Evolutionary conservation across 441 rosid genomes (phyloP).

Genomic region (Hura crepitans): DNA sequence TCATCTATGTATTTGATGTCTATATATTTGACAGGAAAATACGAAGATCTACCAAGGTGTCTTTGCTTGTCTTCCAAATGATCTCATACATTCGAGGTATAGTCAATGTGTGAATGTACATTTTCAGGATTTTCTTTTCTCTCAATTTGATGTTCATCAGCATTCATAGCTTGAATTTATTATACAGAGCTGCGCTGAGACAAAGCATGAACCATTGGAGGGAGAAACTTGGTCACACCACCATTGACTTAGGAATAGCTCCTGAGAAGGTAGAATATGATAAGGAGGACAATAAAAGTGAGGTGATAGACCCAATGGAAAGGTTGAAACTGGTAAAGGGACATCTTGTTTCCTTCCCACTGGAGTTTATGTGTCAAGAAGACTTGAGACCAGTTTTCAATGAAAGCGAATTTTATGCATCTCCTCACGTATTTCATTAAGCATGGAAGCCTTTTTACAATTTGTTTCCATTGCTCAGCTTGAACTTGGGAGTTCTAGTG

Average conservation of each 20-base stretch:
- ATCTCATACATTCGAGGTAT: conserved; percentile 79
- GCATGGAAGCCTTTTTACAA: conserved; percentile 10
- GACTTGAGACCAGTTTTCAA: conserved; percentile 91
- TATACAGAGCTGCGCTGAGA: conserved; percentile 63
- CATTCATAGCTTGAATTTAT: conserved; percentile 1
- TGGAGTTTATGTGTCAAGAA: conserved; percentile 87
- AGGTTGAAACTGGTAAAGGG: conserved; percentile 63
- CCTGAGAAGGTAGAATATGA: conserved; percentile 58
- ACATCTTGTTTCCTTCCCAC: conserved; percentile 82
- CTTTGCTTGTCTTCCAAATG: conserved; percentile 87
- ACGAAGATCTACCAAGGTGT: conserved; percentile 79
- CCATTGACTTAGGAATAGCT: conserved; percentile 91
- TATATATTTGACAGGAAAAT: conserved; percentile 54
- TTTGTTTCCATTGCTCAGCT: not conserved
- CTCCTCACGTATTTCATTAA: conserved; percentile 91
- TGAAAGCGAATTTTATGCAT: conserved; percentile 92
- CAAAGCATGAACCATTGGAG: conserved; percentile 64
- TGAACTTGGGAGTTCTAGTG: not conserved
- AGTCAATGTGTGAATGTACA: not conserved
- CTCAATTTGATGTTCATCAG: not conserved
- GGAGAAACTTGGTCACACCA: conserved; percentile 87
- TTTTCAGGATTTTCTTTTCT: not conserved
- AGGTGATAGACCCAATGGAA: conserved; percentile 51
- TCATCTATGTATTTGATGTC: no score
- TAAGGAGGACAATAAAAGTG: conserved; percentile 52